These are phyloP conservation scores for Oxytropis ochrocephala DNA, from an alignment of 306 rosid species.

Conservation along the genomic window DNA sequence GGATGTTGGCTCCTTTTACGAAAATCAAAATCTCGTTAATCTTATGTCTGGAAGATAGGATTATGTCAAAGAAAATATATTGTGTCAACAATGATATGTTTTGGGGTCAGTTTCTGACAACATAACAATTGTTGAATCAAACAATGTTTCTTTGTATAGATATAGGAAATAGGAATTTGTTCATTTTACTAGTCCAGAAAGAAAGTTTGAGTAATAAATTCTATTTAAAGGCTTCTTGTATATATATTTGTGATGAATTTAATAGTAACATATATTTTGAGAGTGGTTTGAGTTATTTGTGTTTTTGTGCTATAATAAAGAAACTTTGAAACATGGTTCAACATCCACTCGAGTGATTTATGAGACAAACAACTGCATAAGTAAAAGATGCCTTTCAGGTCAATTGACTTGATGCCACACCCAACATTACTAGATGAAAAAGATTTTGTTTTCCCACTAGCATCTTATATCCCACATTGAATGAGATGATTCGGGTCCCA, in stretches of 20 bases:
- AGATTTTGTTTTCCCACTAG: background rate
- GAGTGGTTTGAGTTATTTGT: background rate
- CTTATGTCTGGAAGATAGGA: slow-evolving; percentile 86
- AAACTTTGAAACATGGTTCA: slow-evolving; percentile 18
- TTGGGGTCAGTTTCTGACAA: slow-evolving; percentile 6
- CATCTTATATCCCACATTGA: no score
- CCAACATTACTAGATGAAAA: slow-evolving; percentile 14
- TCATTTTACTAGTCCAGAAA: slow-evolving; percentile 3
- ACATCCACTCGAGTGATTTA: slow-evolving; percentile 36
- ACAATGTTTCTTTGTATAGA: background rate
- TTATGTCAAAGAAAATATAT: background rate
- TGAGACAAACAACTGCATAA: slow-evolving; percentile 23
- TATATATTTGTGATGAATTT: background rate
- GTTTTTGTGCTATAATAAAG: background rate
- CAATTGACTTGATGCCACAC: slow-evolving; percentile 42
- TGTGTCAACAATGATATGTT: background rate
- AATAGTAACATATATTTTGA: background rate
- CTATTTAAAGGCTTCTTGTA: background rate
- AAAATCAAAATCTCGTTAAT: slow-evolving; percentile 67
- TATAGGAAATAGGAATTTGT: slow-evolving; percentile 6
- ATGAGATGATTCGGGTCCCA: no score
- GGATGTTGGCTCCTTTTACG: slow-evolving; percentile 77
- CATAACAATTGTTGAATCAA: background rate
- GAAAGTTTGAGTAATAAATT: slow-evolving; percentile 17
- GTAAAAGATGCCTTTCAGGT: slow-evolving; percentile 39